Conservation (phyloP, 768 basidiomycete genomes). For the Auricularia sp. region DNA sequence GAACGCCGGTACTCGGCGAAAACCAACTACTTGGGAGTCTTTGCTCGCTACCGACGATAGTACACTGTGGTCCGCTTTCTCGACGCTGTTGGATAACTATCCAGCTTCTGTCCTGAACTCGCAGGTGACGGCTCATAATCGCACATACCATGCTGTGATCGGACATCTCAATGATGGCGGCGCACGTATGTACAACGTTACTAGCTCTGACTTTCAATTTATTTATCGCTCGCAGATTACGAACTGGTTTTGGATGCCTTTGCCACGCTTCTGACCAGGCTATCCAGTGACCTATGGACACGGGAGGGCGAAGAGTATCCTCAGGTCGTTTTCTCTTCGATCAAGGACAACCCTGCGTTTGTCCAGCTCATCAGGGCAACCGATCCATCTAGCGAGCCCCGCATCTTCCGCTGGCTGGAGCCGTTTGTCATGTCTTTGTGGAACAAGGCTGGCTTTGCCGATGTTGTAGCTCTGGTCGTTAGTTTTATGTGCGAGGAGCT, state of each 20-base stretch:
- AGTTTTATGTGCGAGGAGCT: conserved; percentile 72
- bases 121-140: conserved; percentile 23
- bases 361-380: conserved; percentile 33
- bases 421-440: conserved; percentile 52
- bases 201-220: conserved; percentile 10
- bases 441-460: conserved; percentile 38
- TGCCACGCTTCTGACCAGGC: conserved; percentile 47
- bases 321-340: conserved; percentile 66
- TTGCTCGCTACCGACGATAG: background rate
- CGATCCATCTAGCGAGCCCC: conserved; percentile 27
- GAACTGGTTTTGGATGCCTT: conserved; percentile 47
- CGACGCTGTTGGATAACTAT: background rate
- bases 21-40: background rate
- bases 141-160: conserved; percentile 38
- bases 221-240: conserved; percentile 39
- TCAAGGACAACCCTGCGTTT: conserved; percentile 68
- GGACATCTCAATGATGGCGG: conserved; percentile 53
- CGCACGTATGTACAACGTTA: conserved; percentile 38
- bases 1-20: too few species aligned
- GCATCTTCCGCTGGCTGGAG: conserved; percentile 56
- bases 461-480: conserved; percentile 61
- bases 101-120: background rate
- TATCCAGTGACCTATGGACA: conserved; percentile 54
- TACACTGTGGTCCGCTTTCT: background rate
- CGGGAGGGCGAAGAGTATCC: conserved; percentile 65